Evolutionary conservation across 768 basidiomycete species (phyloP).

Genomic region (Tephrocybe sp.): DNA sequence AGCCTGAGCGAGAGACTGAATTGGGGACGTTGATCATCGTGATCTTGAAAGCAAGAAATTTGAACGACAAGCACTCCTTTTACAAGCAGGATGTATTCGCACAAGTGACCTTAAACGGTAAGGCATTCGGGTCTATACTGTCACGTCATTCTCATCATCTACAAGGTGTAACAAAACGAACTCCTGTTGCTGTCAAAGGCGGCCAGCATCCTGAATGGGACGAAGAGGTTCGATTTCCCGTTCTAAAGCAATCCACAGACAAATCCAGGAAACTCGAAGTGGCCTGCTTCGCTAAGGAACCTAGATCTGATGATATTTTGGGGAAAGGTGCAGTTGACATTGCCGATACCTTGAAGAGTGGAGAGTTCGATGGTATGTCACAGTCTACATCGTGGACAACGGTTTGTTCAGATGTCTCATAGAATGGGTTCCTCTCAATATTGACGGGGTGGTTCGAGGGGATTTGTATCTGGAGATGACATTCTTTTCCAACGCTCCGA

Average conservation of each 20-base stretch:
- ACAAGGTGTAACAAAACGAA: conserved; percentile 62
- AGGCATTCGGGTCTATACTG: conserved; percentile 1
- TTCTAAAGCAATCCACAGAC: conserved; percentile 55
- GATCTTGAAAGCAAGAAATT: conserved; percentile 80
- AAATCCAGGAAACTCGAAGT: conserved; percentile 67
- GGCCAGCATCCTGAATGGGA: conserved; percentile 97
- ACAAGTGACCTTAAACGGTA: conserved; percentile 57
- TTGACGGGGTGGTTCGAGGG: conserved; percentile 64
- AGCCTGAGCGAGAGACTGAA: conserved; percentile 41
- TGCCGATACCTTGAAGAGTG: conserved; percentile 73
- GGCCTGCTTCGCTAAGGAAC: conserved; percentile 80
- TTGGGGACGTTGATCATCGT: conserved; percentile 85
- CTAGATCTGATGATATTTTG: conserved; percentile 67
- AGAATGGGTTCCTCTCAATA: conserved; percentile 37
- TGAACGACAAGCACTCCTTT: conserved; percentile 80
- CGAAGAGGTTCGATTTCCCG: conserved; percentile 77
- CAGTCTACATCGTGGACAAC: not conserved
- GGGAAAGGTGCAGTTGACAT: conserved; percentile 80
- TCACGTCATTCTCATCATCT: not conserved
- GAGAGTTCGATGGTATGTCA: conserved; percentile 87
- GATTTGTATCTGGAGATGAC: conserved; percentile 94
- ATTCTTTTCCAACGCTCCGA: conserved; percentile 74
- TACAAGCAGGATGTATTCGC: conserved; percentile 92
- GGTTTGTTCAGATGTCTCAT: not conserved
- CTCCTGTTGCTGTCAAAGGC: conserved; percentile 76